A percentile compares a stretch with the other conserved stretches of the same genome.
phyloP scores from a whole-genome alignment of 2,329 filamentous ascomycete species.

The Ceratocystiopsis minuta region DNA sequence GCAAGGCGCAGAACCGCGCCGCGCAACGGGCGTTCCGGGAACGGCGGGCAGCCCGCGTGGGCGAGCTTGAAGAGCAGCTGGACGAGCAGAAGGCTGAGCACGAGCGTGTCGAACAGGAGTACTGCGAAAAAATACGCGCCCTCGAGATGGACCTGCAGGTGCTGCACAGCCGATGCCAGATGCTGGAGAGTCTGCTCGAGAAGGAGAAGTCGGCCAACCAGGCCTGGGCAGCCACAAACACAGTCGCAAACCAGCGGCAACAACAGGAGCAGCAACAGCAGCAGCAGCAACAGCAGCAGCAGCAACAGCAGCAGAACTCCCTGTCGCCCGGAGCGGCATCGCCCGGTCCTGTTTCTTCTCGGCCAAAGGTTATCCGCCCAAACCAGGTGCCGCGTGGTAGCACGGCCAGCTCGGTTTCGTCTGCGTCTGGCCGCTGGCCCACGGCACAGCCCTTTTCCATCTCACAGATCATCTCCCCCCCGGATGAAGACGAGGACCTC shows the following conservation, averaged over 20 bases:
- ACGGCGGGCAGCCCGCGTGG: constrained; percentile 66
- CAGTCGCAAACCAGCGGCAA: no score
- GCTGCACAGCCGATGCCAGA: constrained; percentile 41
- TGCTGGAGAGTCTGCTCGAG: constrained; percentile 45
- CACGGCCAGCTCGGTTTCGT: constrained; percentile 14
- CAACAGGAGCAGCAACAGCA: constrained; percentile 1
- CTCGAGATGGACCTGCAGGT: constrained; percentile 51
- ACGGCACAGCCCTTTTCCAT: constrained; percentile 32
- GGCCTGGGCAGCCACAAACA: constrained; percentile 1
- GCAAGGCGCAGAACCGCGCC: constrained; percentile 85
- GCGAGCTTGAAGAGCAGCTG: constrained; percentile 52
- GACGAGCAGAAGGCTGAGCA: constrained; percentile 40
- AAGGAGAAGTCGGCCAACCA: constrained; percentile 23
- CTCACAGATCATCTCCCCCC: constrained; percentile 38
- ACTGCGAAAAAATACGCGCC: constrained; percentile 36
- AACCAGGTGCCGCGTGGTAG: constrained; percentile 6
- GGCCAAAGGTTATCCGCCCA: constrained; percentile 5
- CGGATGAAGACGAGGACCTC: constrained; percentile 22
- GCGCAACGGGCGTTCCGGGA: constrained; percentile 85
- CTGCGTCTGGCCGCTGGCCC: constrained; percentile 12
- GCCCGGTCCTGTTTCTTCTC: background rate
- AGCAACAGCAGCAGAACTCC: constrained; percentile 2
- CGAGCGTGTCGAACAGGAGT: constrained; percentile 37
- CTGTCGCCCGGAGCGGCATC: constrained; percentile 2
- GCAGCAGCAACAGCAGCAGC: constrained; percentile 2